phyloP scores from a whole-genome alignment of 495 filamentous ascomycete species.

The Bacidia gigantensis region DNA sequence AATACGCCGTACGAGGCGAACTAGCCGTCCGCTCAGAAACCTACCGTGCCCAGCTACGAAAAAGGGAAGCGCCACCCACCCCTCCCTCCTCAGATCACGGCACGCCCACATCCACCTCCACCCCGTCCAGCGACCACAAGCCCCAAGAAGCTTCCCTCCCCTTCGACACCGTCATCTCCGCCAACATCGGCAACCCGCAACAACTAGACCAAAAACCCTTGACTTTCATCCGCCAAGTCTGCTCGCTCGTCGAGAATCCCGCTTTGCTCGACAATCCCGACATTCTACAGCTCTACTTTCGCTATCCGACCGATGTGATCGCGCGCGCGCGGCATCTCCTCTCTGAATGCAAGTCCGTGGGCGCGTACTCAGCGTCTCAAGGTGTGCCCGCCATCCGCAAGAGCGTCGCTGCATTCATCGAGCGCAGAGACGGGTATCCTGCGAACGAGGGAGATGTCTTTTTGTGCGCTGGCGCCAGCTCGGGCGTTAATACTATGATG shows the following conservation, averaged over 20 bases:
- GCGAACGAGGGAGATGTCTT: conserved; percentile 68
- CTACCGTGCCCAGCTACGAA: conserved; percentile 57
- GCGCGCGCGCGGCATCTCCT: conserved; percentile 69
- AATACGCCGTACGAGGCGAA: conserved; percentile 95
- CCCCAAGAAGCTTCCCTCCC: conserved; percentile 42
- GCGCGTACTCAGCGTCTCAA: conserved; percentile 90
- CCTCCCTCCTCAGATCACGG: conserved; percentile 20
- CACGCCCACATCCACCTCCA: conserved; percentile 22
- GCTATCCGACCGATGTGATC: conserved; percentile 79
- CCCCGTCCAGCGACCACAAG: conserved; percentile 53
- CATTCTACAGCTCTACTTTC: conserved; percentile 46
- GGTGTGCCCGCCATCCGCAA: conserved; percentile 73
- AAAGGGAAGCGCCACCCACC: conserved; percentile 23
- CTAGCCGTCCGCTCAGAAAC: conserved; percentile 80
- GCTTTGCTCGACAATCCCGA: conserved; percentile 64
- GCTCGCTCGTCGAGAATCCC: conserved; percentile 89
- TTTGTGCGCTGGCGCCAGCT: conserved; percentile 79
- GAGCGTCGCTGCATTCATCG: conserved; percentile 83
- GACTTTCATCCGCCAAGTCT: conserved; percentile 95
- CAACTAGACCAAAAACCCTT: conserved; percentile 98
- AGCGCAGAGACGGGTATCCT: conserved; percentile 77
- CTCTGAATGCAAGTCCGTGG: conserved; percentile 73
- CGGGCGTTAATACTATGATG: conserved; percentile 83
- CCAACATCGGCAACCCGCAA: conserved; percentile 98
- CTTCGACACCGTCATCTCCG: conserved; percentile 81